Conservation (phyloP, 1,139 yeast genomes). For the Spathaspora sp. region DNA sequence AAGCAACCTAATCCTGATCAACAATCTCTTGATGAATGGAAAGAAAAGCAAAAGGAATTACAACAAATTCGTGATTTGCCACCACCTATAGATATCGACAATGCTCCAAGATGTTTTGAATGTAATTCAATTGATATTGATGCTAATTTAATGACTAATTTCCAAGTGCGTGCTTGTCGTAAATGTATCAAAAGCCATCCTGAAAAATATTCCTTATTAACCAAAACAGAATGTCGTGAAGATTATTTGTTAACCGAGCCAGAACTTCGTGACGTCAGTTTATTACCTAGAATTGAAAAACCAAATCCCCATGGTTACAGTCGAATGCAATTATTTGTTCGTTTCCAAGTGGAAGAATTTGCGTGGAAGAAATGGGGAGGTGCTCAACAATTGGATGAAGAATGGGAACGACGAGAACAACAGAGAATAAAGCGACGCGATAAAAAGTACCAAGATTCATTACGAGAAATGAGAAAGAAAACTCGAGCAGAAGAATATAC, state of each 20-base stretch:
- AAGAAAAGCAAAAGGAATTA: slow-evolving; percentile 52
- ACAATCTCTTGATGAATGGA: slow-evolving; percentile 71
- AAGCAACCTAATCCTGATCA: slow-evolving; percentile 24
- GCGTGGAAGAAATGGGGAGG: slow-evolving; percentile 97
- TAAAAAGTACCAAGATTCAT: slow-evolving; percentile 69
- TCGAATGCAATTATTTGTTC: slow-evolving; percentile 85
- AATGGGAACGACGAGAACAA: slow-evolving; percentile 83
- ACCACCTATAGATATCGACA: slow-evolving; percentile 68
- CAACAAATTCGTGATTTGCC: slow-evolving; percentile 53
- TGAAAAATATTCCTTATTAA: slow-evolving; percentile 84
- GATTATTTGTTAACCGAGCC: slow-evolving; percentile 94
- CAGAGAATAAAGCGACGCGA: slow-evolving; percentile 73
- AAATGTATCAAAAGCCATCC: slow-evolving; percentile 71
- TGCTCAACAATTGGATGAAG: slow-evolving; percentile 82
- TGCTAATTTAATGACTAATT: slow-evolving; percentile 64
- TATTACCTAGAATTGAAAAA: slow-evolving; percentile 78
- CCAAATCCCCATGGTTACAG: slow-evolving; percentile 95
- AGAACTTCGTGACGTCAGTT: slow-evolving; percentile 68
- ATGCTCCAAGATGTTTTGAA: slow-evolving; percentile 79
- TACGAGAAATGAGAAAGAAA: slow-evolving; percentile 83
- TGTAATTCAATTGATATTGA: slow-evolving; percentile 82
- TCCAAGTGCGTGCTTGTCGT: slow-evolving; percentile 74
- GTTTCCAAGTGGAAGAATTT: slow-evolving; percentile 88
- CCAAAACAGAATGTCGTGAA: slow-evolving; percentile 93
- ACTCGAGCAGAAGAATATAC: slow-evolving; percentile 93